Conservation (phyloP, 306 rosid species). For the Inga laurina region DNA sequence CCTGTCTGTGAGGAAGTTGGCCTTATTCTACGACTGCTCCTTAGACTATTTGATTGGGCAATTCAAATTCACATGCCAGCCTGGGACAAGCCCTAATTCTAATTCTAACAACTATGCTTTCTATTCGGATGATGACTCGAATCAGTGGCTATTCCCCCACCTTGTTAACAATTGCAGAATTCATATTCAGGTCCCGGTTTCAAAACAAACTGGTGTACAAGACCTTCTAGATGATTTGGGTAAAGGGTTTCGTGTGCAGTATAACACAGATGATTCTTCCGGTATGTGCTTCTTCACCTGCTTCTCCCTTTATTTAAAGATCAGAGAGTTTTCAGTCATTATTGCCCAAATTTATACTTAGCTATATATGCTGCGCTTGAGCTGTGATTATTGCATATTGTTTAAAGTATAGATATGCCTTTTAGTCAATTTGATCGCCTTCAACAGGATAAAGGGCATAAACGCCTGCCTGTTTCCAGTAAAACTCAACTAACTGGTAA, state of each 20-base stretch:
- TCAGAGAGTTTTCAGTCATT: too few relatives aligned
- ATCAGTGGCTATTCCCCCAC: neutral
- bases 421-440: too few relatives aligned
- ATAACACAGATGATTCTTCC: neutral
- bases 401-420: too few relatives aligned
- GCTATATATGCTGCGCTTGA: neutral
- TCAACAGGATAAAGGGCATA: too few relatives aligned
- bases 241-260: conserved; percentile 2
- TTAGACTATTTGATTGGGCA: too few relatives aligned
- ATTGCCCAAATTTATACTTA: neutral
- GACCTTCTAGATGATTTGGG: fast-evolving
- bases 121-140: neutral
- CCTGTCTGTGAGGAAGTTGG: neutral
- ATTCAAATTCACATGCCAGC: too few relatives aligned
- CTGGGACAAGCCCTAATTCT: too few relatives aligned
- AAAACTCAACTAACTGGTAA: too few relatives aligned
- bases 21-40: neutral
- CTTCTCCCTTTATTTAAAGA: neutral
- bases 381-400: neutral
- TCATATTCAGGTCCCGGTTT: neutral
- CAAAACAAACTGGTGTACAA: too few relatives aligned
- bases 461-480: too few relatives aligned
- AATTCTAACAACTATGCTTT: neutral
- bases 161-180: fast-evolving
- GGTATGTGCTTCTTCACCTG: neutral